These are phyloP conservation scores for Striga hermonthica DNA, from an alignment of 305 asterid genomes.

Conservation along the genomic window DNA sequence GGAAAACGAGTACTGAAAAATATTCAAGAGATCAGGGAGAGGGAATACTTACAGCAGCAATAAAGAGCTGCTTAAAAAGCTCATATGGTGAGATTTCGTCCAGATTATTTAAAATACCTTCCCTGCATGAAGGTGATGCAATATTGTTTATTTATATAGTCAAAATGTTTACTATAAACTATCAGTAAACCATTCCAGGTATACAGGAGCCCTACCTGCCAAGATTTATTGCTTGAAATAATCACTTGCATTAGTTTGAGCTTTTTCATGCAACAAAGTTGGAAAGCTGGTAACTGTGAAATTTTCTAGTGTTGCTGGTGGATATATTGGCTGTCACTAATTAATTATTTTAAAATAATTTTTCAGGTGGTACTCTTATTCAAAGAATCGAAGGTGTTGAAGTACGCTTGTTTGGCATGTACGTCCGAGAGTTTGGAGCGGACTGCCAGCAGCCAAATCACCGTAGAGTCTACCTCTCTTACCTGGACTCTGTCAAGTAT, in stretches of 20 bases:
- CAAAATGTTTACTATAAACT: conserved; percentile 6
- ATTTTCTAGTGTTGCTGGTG: conserved; percentile 1
- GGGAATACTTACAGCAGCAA: conserved; percentile 67
- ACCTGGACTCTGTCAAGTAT: conserved; percentile 93
- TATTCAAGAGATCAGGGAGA: conserved; percentile 18
- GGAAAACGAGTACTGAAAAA: too few species aligned
- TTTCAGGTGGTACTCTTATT: conserved; percentile 74
- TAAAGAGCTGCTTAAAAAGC: conserved; percentile 84
- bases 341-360: conserved; percentile 25
- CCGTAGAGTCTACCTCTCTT: conserved; percentile 93
- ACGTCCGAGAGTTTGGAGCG: conserved; percentile 94
- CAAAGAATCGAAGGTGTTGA: conserved; percentile 64
- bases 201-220: conserved; percentile 39
- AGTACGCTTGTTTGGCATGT: conserved; percentile 69
- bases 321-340: conserved; percentile 3
- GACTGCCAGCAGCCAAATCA: conserved; percentile 95
- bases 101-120: conserved; percentile 70
- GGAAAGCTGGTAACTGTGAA: conserved; percentile 7
- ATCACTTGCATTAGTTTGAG: neutral
- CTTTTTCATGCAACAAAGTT: conserved; percentile 5
- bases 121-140: conserved; percentile 52
- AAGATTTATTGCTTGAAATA: conserved; percentile 10
- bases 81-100: conserved; percentile 68
- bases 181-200: neutral
- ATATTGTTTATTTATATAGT: conserved; percentile 23